These are phyloP conservation scores for Solanum phureja DNA, from an alignment of 257 asterid genomes.

Conservation along the genomic window DNA sequence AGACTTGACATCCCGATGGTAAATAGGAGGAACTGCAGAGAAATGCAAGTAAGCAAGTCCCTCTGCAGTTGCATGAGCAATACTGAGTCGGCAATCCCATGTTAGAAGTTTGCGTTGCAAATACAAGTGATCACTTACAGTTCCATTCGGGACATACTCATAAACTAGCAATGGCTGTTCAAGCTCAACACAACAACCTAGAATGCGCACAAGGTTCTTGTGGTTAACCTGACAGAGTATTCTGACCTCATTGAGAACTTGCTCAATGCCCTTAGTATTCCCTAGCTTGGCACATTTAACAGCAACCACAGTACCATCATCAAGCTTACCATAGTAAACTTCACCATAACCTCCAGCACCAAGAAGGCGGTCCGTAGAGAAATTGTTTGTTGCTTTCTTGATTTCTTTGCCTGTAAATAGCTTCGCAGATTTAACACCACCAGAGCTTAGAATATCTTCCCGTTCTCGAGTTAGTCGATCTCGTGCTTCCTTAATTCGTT, in stretches of 20 bases:
- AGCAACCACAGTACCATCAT: constrained; percentile 62
- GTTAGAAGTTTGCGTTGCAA: constrained; percentile 19
- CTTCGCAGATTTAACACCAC: constrained; percentile 65
- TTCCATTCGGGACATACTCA: constrained; percentile 62
- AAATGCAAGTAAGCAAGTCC: constrained; percentile 85
- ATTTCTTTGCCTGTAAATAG: constrained; percentile 64
- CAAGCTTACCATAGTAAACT: constrained; percentile 63
- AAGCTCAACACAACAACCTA: constrained; percentile 92
- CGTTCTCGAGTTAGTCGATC: constrained; percentile 66
- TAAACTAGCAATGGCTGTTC: constrained; percentile 81
- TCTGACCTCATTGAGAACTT: constrained; percentile 83
- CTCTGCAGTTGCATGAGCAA: constrained; percentile 79
- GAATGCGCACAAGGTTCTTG: constrained; percentile 65
- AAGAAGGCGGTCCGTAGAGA: constrained; percentile 69
- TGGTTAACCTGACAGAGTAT: constrained; percentile 91
- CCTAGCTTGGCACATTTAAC: constrained; percentile 91
- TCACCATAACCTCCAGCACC: constrained; percentile 90
- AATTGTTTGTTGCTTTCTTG: constrained; percentile 72
- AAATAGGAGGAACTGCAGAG: constrained; percentile 79
- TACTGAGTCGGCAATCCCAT: constrained; percentile 43
- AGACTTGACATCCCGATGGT: constrained; percentile 87
- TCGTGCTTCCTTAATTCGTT: constrained; percentile 42
- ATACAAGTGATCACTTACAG: constrained; percentile 46
- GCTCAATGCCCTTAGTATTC: constrained; percentile 72
- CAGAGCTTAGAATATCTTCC: constrained; percentile 59